Conservation (phyloP, 192 early-diverging fungal genomes). For the Phlyctochytrium planicorne region DNA sequence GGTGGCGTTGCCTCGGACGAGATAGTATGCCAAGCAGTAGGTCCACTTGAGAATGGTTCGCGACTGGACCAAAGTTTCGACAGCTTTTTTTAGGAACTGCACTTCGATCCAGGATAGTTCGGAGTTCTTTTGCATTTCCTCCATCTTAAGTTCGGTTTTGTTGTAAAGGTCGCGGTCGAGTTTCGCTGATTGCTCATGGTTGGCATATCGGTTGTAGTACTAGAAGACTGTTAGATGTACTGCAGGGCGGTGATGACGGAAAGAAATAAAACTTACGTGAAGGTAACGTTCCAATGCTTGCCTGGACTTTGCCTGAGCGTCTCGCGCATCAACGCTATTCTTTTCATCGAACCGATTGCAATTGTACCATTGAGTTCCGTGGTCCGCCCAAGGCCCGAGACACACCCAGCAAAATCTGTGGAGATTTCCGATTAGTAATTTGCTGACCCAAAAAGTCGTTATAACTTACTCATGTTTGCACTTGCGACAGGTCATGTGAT, state of each 20-base stretch:
- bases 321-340: conserved; percentile 80
- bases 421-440: conserved; percentile 2
- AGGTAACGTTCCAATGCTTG: conserved; percentile 89
- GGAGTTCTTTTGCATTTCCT: conserved; percentile 87
- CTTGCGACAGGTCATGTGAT: conserved; percentile 99
- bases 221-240: conserved; percentile 23
- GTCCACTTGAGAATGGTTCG: conserved; percentile 97
- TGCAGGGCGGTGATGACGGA: too few relatives aligned
- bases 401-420: conserved; percentile 96
- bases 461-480: conserved; percentile 77
- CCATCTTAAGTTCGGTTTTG: conserved; percentile 93
- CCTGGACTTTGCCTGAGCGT: conserved; percentile 83
- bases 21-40: conserved; percentile 95
- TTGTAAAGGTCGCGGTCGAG: conserved; percentile 76
- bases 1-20: conserved; percentile 81
- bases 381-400: conserved; percentile 95
- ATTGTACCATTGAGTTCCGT: conserved; percentile 94
- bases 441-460: neutral
- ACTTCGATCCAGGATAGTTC: conserved; percentile 98
- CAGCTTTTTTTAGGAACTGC: conserved; percentile 92
- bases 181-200: conserved; percentile 94
- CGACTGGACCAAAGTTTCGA: conserved; percentile 83
- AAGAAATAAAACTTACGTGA: conserved; percentile 64
- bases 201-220: conserved; percentile 97
- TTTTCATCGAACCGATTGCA: conserved; percentile 98